Conservation (phyloP, 2,329 filamentous ascomycete species). For the Pseudocercospora eumusae region DNA sequence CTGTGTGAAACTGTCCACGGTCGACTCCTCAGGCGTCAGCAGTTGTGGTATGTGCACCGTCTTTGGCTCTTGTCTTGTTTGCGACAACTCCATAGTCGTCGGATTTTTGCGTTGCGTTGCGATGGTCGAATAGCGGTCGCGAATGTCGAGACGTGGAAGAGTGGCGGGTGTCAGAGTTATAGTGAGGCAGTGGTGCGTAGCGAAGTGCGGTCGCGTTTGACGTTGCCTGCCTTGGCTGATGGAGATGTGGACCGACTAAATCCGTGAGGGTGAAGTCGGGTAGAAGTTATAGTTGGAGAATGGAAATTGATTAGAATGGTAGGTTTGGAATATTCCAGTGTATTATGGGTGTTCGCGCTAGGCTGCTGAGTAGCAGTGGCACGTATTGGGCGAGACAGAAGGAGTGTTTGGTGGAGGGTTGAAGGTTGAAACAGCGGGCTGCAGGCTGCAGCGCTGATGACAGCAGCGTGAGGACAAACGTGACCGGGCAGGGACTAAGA, state of each 20-base stretch:
- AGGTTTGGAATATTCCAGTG: constrained; percentile 13
- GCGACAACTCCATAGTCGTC: constrained; percentile 25
- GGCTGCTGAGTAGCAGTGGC: constrained; percentile 20
- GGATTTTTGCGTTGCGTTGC: constrained; percentile 3
- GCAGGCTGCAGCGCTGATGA: constrained; percentile 26
- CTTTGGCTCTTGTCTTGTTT: constrained; percentile 21
- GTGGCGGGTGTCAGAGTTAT: constrained; percentile 22
- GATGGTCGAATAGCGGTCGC: constrained; percentile 5
- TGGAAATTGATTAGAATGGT: not conserved
- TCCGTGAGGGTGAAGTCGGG: constrained; percentile 18
- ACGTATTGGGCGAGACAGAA: not conserved
- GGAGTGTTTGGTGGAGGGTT: constrained; percentile 1
- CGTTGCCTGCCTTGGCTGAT: constrained; percentile 23
- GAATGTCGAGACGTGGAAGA: constrained; percentile 3
- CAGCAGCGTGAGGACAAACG: constrained; percentile 22
- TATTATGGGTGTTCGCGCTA: constrained; percentile 15
- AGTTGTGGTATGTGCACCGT: constrained; percentile 20
- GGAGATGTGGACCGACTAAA: constrained; percentile 25
- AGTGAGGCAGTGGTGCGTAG: constrained; percentile 22
- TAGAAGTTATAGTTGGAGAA: not conserved
- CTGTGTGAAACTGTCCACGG: constrained; percentile 26
- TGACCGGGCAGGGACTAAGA: constrained; percentile 25
- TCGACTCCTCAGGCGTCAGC: constrained; percentile 29
- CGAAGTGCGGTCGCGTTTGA: constrained; percentile 26
- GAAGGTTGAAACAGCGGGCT: constrained; percentile 18